Conservation (phyloP, 1,139 yeast species). For the Taphrina betulina region DNA sequence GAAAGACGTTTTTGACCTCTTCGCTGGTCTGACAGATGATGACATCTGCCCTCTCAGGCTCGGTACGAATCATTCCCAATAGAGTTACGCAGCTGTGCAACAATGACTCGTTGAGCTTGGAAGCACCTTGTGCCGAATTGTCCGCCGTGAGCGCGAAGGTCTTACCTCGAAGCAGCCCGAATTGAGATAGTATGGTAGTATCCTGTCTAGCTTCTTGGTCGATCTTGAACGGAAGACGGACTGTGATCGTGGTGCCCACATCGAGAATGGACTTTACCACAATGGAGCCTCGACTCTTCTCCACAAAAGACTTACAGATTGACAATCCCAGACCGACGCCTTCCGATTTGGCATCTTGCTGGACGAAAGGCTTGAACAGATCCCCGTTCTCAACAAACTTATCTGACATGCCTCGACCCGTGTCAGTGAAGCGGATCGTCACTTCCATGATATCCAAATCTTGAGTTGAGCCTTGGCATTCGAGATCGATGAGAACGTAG, state of each 20-base stretch:
- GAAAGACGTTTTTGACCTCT: not conserved
- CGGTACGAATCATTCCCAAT: constrained; percentile 11
- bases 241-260: constrained; percentile 17
- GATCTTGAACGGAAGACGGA: constrained; percentile 3
- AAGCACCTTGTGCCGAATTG: not conserved
- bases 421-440: constrained; percentile 76
- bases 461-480: not conserved
- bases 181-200: not conserved
- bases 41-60: constrained; percentile 5
- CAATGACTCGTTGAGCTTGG: constrained; percentile 1
- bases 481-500: constrained; percentile 47
- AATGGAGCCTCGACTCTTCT: constrained; percentile 7
- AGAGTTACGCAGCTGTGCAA: not conserved
- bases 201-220: not conserved
- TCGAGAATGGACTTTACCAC: constrained; percentile 6
- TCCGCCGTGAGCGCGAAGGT: not conserved
- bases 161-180: not conserved
- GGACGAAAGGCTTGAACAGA: constrained; percentile 81
- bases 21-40: constrained; percentile 5
- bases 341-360: constrained; percentile 89
- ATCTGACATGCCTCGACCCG: constrained; percentile 83
- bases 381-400: constrained; percentile 67
- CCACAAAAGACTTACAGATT: constrained; percentile 23
- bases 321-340: constrained; percentile 26
- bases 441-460: constrained; percentile 41